Evolutionary conservation across 163 green algal genomes (phyloP).

Genomic region (Scenedesmus sp.): DNA sequence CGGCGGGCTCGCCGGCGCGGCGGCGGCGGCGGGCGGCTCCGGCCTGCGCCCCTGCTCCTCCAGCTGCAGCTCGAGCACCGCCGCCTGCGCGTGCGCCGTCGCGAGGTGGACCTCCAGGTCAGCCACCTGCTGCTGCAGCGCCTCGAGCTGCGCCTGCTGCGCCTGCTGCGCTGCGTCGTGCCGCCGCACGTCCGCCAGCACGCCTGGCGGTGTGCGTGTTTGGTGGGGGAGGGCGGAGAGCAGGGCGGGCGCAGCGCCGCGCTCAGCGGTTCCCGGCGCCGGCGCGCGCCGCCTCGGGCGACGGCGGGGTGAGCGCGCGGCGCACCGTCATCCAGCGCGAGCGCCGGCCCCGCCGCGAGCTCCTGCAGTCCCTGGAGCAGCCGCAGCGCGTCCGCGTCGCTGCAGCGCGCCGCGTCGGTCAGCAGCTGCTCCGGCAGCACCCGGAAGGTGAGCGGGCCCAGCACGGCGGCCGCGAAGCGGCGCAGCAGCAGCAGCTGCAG

Average conservation of each 20-base stretch:
- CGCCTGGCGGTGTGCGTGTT: background rate
- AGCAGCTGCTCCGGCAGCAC: conserved; percentile 19
- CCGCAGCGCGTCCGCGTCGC: background rate
- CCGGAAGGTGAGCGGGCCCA: background rate
- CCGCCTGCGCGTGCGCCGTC: background rate
- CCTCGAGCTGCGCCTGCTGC: background rate
- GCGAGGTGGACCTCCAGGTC: conserved; percentile 9
- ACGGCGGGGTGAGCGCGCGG: too few species aligned
- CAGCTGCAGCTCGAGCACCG: conserved; percentile 5
- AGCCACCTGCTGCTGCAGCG: conserved; percentile 14
- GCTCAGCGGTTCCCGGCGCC: too few species aligned
- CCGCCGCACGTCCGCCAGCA: background rate
- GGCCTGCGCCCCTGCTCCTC: too few species aligned
- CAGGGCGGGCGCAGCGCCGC: background rate
- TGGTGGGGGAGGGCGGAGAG: background rate
- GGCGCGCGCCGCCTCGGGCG: too few species aligned
- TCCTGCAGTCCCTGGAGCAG: conserved; percentile 16
- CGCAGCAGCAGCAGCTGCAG: conserved; percentile 32
- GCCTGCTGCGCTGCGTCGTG: conserved; percentile 8
- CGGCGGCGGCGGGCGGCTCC: too few species aligned
- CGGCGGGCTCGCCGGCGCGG: too few species aligned
- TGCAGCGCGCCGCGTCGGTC: conserved; percentile 5
- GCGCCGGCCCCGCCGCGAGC: background rate
- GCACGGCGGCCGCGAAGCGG: background rate
- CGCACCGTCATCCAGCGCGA: too few species aligned